A percentile compares a stretch with the other conserved stretches of the same genome.
Evolutionary conservation across 129 eudicot species (phyloP).

Genomic region (Flaveria brownii): DNA sequence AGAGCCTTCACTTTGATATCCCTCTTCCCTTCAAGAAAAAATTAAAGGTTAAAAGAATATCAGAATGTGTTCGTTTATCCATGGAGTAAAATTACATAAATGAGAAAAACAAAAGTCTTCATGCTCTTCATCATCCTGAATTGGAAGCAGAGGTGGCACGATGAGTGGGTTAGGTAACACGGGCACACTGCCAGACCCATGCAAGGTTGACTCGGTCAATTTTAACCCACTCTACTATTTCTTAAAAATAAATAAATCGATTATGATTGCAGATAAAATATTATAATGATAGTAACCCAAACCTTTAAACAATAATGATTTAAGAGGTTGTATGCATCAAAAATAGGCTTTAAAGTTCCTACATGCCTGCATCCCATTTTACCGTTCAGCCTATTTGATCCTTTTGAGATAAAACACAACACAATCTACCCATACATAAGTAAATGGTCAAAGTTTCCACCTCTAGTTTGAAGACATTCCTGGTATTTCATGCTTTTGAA

Average conservation of each 20-base stretch:
- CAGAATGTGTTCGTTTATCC: neutral
- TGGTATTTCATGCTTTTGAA: neutral
- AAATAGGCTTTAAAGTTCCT: neutral
- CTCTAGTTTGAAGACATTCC: slow-evolving; percentile 12
- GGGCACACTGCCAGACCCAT: neutral
- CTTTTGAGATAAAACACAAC: slow-evolving; percentile 6
- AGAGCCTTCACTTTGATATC: slow-evolving; percentile 88
- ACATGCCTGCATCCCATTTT: neutral
- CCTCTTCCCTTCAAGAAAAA: slow-evolving; percentile 71
- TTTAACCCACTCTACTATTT: neutral
- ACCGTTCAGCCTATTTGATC: neutral
- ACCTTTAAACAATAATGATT: neutral
- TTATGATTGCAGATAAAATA: neutral
- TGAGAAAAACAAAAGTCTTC: neutral
- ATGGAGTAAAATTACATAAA: neutral
- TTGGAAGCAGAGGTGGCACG: slow-evolving; percentile 15
- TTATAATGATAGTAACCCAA: neutral
- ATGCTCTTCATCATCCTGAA: slow-evolving; percentile 10
- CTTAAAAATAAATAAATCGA: neutral
- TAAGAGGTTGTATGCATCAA: slow-evolving; percentile 1
- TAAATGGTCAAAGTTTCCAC: slow-evolving; percentile 12
- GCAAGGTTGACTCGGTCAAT: neutral
- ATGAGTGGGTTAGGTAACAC: neutral
- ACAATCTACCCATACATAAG: slow-evolving; percentile 5
- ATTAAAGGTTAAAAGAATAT: slow-evolving; percentile 18